phyloP scores from a whole-genome alignment of 305 asterid genomes.

The Andrographis paniculata region DNA sequence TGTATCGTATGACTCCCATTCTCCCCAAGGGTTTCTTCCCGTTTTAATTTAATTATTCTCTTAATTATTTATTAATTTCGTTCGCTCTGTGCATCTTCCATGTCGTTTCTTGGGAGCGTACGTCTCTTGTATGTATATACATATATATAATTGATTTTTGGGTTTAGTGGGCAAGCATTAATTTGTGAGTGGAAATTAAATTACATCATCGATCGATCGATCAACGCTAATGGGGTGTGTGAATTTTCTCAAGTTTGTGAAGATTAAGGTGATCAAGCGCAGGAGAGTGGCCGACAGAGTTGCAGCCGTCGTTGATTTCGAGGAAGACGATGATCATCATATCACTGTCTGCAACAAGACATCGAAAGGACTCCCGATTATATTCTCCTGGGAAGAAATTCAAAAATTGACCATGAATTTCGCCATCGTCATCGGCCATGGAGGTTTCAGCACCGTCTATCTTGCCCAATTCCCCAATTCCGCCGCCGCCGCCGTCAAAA shows the following conservation, averaged over 20 bases:
- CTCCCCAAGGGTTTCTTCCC: too few relatives aligned
- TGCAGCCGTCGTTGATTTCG: constrained; percentile 11
- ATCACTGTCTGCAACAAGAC: not conserved
- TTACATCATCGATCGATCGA: not conserved
- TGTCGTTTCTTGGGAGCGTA: not conserved
- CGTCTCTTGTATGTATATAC: too few relatives aligned
- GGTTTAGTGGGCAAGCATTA: too few relatives aligned
- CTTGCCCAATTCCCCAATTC: constrained; percentile 22
- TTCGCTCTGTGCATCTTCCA: not conserved
- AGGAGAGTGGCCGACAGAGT: constrained; percentile 21
- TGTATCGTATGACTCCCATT: too few relatives aligned
- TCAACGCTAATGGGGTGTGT: constrained; percentile 7
- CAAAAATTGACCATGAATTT: constrained; percentile 19
- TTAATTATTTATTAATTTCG: not conserved
- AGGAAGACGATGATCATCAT: not conserved
- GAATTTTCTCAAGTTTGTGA: constrained; percentile 21
- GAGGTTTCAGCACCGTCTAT: constrained; percentile 33
- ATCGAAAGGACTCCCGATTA: not conserved
- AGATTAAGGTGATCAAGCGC: constrained; percentile 16
- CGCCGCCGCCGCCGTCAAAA: constrained; percentile 27
- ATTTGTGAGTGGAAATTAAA: too few relatives aligned
- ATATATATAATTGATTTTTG: not conserved
- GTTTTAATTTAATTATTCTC: too few relatives aligned
- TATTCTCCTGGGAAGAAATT: constrained; percentile 23
- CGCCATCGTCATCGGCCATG: constrained; percentile 23